Evolutionary conservation across 2,329 filamentous ascomycete species (phyloP).

Genomic region (Aaosphaeria pasadenensis): DNA sequence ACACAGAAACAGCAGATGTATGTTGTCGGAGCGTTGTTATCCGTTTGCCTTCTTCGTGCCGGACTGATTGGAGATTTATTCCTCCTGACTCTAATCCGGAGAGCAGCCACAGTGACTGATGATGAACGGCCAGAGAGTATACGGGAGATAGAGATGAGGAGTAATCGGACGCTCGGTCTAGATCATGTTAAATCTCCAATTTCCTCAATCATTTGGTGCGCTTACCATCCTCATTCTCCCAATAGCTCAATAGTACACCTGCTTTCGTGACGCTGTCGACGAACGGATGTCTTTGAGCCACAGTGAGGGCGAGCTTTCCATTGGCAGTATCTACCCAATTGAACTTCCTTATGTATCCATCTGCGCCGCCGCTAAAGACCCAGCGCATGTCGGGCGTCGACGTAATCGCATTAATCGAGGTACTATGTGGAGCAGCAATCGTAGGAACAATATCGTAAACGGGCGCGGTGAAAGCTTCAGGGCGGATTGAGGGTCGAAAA

Average conservation of each 20-base stretch:
- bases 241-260: conserved; percentile 91
- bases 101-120: conserved; percentile 84
- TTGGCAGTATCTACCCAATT: conserved; percentile 95
- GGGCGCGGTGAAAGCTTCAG: conserved; percentile 73
- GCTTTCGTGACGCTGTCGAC: conserved; percentile 97
- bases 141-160: conserved; percentile 72
- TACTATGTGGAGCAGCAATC: conserved; percentile 93
- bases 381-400: conserved; percentile 92
- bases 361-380: conserved; percentile 89
- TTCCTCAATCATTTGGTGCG: background rate
- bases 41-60: conserved; percentile 90
- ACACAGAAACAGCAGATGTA: conserved; percentile 85
- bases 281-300: conserved; percentile 93
- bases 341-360: conserved; percentile 96
- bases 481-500: conserved; percentile 63
- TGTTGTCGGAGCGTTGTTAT: conserved; percentile 80
- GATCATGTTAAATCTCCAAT: background rate
- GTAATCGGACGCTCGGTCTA: conserved; percentile 43
- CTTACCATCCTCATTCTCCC: conserved; percentile 85
- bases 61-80: conserved; percentile 89
- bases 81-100: conserved; percentile 86
- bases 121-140: conserved; percentile 89
- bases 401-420: conserved; percentile 88
- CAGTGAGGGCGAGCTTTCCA: conserved; percentile 86
- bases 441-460: conserved; percentile 96